A percentile compares a stretch with the other conserved stretches of the same genome.
These are phyloP conservation scores for Debaryomyces hansenii DNA, from an alignment of 805 yeast genomes.

Conservation along the genomic window DNA sequence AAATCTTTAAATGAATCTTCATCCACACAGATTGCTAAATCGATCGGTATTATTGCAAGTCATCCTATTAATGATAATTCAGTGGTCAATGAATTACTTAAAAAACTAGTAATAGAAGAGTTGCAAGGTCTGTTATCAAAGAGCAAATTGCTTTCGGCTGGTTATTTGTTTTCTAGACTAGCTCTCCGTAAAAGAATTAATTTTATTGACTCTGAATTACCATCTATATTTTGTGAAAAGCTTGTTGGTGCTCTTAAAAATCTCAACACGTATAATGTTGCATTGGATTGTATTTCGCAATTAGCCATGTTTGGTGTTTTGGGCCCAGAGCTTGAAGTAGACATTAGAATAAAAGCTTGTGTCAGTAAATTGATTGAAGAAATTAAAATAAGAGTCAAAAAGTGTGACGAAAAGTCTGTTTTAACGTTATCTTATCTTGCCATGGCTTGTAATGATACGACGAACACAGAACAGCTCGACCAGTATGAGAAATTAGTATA, in stretches of 20 bases:
- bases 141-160: constrained; percentile 30
- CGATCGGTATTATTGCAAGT: constrained; percentile 50
- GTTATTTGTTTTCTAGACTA: constrained; percentile 50
- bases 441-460: constrained; percentile 22
- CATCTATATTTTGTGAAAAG: constrained; percentile 10
- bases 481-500: constrained; percentile 48
- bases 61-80: constrained; percentile 28
- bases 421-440: constrained; percentile 57
- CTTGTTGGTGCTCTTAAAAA: not conserved
- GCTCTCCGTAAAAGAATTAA: constrained; percentile 28
- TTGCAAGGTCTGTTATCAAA: constrained; percentile 14
- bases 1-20: constrained; percentile 21
- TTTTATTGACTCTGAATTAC: constrained; percentile 9
- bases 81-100: constrained; percentile 7
- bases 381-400: constrained; percentile 46
- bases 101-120: constrained; percentile 4
- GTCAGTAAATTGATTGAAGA: constrained; percentile 15
- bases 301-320: constrained; percentile 46
- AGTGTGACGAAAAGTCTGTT: constrained; percentile 59
- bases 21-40: constrained; percentile 36
- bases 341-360: not conserved
- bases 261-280: constrained; percentile 15
- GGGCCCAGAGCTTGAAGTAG: constrained; percentile 29
- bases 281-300: constrained; percentile 44
- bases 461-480: constrained; percentile 15